A percentile compares a stretch with the other conserved stretches of the same genome.
Evolutionary conservation across 768 basidiomycete species (phyloP).

Genomic region (Auricularia sp.): DNA sequence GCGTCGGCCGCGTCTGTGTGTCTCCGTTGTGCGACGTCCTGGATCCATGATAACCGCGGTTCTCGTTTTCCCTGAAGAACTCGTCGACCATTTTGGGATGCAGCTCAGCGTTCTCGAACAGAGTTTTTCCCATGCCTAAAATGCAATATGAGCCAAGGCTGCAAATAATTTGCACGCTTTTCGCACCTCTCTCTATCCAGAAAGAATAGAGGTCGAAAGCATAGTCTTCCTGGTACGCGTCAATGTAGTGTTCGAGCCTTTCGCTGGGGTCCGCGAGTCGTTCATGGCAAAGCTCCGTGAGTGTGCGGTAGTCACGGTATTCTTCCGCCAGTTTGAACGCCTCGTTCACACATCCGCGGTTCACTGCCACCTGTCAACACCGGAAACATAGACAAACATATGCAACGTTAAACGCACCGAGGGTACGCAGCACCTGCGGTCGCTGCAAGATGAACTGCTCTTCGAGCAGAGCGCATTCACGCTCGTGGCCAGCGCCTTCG

Average conservation of each 20-base stretch:
- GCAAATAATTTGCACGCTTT: background rate
- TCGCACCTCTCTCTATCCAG: constrained; percentile 82
- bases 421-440: constrained; percentile 66
- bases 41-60: constrained; percentile 74
- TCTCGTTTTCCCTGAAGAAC: constrained; percentile 52
- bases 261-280: constrained; percentile 25
- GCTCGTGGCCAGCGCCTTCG: constrained; percentile 37
- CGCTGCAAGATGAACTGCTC: constrained; percentile 62
- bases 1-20: constrained; percentile 56
- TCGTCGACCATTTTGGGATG: constrained; percentile 56
- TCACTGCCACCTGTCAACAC: constrained; percentile 33
- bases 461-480: constrained; percentile 49
- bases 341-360: constrained; percentile 49
- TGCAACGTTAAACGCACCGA: constrained; percentile 38
- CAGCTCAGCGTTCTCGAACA: constrained; percentile 67
- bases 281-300: constrained; percentile 76
- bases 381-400: background rate
- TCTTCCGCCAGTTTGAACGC: constrained; percentile 81
- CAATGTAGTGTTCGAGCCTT: constrained; percentile 62
- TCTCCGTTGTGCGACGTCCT: constrained; percentile 63
- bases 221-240: constrained; percentile 72
- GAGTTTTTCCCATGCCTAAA: constrained; percentile 65
- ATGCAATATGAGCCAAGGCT: background rate
- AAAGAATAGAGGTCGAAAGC: constrained; percentile 84
- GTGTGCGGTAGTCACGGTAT: constrained; percentile 73